Evolutionary conservation across 2,329 filamentous ascomycete genomes (phyloP).

Genomic region (Cryphonectria carpinicola): DNA sequence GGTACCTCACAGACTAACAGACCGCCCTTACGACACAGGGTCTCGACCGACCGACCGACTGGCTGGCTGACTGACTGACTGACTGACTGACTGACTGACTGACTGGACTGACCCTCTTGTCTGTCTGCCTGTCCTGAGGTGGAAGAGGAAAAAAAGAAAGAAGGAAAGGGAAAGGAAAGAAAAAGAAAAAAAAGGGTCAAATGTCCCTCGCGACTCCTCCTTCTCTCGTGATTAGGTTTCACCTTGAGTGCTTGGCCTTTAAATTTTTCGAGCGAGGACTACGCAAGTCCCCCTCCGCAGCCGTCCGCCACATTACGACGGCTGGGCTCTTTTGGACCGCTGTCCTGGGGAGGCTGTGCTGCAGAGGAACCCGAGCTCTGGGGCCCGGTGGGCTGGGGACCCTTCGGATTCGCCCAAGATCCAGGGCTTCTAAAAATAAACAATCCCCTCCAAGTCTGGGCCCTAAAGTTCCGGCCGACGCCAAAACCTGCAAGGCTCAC

Average conservation of each 20-base stretch:
- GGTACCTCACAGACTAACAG: neutral
- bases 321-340: neutral
- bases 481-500: neutral
- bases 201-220: neutral
- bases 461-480: neutral
- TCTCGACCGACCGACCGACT: no score
- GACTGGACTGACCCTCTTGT: no score
- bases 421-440: constrained; percentile 1
- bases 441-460: neutral
- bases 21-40: neutral
- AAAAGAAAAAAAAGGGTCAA: no score
- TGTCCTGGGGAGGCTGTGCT: neutral
- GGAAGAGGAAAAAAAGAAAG: no score
- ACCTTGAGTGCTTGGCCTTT: neutral
- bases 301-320: constrained; percentile 7
- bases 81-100: no score
- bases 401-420: neutral
- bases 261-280: neutral
- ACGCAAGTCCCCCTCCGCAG: neutral
- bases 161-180: no score
- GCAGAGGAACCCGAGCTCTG: neutral
- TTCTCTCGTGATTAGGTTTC: neutral
- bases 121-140: neutral
- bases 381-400: neutral
- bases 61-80: no score